Percentiles rank a stretch among this genome's conserved stretches.
These are phyloP conservation scores for Quercus tomentella DNA, from an alignment of 331 rosid species.

Conservation along the genomic window DNA sequence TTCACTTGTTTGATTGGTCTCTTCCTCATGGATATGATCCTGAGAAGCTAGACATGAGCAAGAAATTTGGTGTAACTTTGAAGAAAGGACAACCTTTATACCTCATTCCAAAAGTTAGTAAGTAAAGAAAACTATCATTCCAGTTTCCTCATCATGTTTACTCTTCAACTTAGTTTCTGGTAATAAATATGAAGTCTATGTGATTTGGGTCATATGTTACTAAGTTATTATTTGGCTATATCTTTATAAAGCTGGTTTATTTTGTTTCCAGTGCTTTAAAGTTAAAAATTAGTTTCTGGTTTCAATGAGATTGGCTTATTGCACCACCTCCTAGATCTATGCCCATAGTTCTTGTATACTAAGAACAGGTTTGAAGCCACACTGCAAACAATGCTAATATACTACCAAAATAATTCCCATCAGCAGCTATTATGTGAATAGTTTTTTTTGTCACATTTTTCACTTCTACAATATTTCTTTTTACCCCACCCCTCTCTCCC, in stretches of 20 bases:
- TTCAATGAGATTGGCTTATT: not conserved
- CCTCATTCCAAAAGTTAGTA: not conserved
- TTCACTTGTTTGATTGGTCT: slow-evolving; percentile 14
- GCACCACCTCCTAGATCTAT: not conserved
- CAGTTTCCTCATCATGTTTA: not conserved
- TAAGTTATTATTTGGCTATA: not conserved
- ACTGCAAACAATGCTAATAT: not conserved
- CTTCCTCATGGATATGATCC: slow-evolving; percentile 7
- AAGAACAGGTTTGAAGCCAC: too few relatives aligned
- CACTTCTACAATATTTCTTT: too few relatives aligned
- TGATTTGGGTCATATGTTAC: not conserved
- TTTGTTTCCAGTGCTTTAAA: not conserved
- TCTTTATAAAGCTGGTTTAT: not conserved
- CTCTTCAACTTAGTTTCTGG: too few relatives aligned
- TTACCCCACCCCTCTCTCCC: too few relatives aligned
- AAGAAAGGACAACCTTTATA: not conserved
- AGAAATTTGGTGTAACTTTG: slow-evolving; percentile 12
- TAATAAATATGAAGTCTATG: not conserved
- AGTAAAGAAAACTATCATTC: not conserved
- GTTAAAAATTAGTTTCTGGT: not conserved
- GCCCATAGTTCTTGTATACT: too few relatives aligned
- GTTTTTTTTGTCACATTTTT: too few relatives aligned
- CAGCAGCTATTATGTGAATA: too few relatives aligned
- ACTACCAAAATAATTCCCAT: not conserved
- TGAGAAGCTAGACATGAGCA: not conserved